Base-by-base conservation (phyloP, 2,329 filamentous ascomycete species). In the Penicillium digitatum region DNA sequence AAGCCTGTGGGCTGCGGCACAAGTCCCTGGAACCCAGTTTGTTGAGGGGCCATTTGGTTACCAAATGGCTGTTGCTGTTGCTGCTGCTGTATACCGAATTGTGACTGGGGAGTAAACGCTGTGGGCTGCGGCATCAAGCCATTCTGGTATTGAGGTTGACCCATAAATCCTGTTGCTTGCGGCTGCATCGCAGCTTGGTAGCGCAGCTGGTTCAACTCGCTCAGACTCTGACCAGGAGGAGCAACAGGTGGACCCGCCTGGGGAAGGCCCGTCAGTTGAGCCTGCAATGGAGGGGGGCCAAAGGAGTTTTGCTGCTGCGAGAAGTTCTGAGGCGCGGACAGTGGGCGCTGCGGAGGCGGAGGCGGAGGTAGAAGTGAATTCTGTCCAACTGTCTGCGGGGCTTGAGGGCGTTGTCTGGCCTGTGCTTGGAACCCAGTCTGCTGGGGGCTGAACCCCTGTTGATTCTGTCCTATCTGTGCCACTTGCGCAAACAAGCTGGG, bases 281-380 rank as follows among this genome's bases (percentile, higher is more conserved):
- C 86, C 69, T 92, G 87, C 62, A 96, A 75, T 16, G 89, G 86
- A 47, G 89, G 85, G 18, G 87, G 83, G 8, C 82, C 82, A 70
- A 95, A 94, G 5, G 80, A 81, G 71, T 82, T 91, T 43, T 85
- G 85, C 68, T 86, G 85, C 67, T 88, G 87, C 47, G 84, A 74
- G 56, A 80, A 87, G 51, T 90, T 88, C 70, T 90, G 88, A 26
- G 94, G 93, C 37, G 94, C 93, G 38, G 93, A 96, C 12, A 94
- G 81, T 8, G 94, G 88, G 57, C 94, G 83, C 49, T 86, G 83
- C 11, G 91, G 90, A 18, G 89, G 90, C 12, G 91, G 90, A 20
- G 89, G 90, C 8, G 91, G 90, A 46, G 87, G 82, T 58, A 92
- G 83, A 35, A 95, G 78, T 18, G 84, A 83, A 37, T 82, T 79